Evolutionary conservation across 116 monocot species (phyloP).

Genomic region (Posidonia oceanica): DNA sequence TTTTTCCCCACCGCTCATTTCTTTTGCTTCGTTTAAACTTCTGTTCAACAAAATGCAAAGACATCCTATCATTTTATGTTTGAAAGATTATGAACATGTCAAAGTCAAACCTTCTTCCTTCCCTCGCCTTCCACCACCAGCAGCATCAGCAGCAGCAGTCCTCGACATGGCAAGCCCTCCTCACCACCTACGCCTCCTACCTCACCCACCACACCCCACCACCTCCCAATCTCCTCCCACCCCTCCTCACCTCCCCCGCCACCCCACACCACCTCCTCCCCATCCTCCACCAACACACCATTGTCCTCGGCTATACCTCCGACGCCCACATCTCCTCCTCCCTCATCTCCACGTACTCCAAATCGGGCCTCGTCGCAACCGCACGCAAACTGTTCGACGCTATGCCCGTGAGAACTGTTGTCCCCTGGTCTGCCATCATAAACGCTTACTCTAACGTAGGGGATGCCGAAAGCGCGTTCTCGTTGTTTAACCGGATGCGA

Average conservation of each 20-base stretch:
- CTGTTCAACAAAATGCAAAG: too few relatives aligned
- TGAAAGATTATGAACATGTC: neutral
- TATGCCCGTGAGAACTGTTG: conserved; percentile 30
- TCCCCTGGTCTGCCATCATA: conserved; percentile 52
- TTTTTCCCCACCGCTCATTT: too few relatives aligned
- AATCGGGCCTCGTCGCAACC: conserved; percentile 1
- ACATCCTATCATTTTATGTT: too few relatives aligned
- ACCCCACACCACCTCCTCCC: conserved; percentile 14
- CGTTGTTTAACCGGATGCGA: conserved; percentile 27
- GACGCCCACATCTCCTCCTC: conserved; percentile 44
- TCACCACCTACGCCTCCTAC: conserved; percentile 2
- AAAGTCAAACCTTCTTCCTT: neutral
- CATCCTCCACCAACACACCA: conserved; percentile 32
- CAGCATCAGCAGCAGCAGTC: neutral
- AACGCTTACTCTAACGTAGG: conserved; percentile 22
- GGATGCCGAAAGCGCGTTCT: conserved; percentile 18
- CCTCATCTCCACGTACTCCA: conserved; percentile 41
- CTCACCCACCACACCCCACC: neutral
- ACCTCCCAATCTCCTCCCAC: conserved; percentile 15
- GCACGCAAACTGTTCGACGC: conserved; percentile 51
- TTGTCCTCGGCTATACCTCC: conserved; percentile 26
- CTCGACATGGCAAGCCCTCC: neutral
- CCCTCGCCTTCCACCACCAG: neutral
- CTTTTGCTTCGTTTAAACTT: too few relatives aligned
- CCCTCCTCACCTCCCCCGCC: conserved; percentile 28